phyloP scores from a whole-genome alignment of 768 basidiomycete genomes.

The Amanita molliuscula region DNA sequence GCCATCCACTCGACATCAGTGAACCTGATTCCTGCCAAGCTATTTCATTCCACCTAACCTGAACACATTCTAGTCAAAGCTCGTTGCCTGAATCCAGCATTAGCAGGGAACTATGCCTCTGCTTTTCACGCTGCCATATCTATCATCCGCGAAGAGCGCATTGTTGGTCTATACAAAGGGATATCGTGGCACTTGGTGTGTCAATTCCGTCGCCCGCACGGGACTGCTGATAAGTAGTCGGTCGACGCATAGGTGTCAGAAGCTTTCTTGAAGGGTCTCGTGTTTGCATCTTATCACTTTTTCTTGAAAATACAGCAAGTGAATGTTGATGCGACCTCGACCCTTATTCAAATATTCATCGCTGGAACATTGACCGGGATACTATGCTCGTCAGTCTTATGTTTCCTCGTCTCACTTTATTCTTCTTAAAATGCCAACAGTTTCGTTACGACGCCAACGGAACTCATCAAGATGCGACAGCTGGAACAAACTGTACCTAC shows the following conservation, averaged over 20 bases:
- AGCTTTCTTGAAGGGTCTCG: constrained; percentile 75
- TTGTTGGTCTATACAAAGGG: constrained; percentile 65
- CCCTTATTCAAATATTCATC: constrained; percentile 59
- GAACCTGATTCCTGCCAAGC: background rate
- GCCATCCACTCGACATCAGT: constrained; percentile 67
- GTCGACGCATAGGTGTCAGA: constrained; percentile 39
- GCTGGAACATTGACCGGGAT: constrained; percentile 79
- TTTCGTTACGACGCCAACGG: constrained; percentile 72
- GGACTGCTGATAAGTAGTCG: background rate
- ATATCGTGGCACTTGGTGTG: constrained; percentile 72
- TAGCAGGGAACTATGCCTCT: constrained; percentile 49
- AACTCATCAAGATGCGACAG: constrained; percentile 82
- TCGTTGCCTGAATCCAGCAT: constrained; percentile 59
- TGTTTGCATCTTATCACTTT: constrained; percentile 80
- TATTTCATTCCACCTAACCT: background rate
- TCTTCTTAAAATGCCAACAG: constrained; percentile 21
- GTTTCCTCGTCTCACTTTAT: background rate
- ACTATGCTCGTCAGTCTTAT: constrained; percentile 57
- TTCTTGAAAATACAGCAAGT: constrained; percentile 61
- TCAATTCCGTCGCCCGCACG: constrained; percentile 6
- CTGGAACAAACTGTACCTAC: constrained; percentile 43
- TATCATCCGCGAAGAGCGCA: constrained; percentile 61
- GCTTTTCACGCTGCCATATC: constrained; percentile 56
- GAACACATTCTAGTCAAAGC: constrained; percentile 52
- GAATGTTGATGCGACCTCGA: constrained; percentile 36